phyloP scores from a whole-genome alignment of 139 green algal genomes.

The Ettlia oleoabundans region DNA sequence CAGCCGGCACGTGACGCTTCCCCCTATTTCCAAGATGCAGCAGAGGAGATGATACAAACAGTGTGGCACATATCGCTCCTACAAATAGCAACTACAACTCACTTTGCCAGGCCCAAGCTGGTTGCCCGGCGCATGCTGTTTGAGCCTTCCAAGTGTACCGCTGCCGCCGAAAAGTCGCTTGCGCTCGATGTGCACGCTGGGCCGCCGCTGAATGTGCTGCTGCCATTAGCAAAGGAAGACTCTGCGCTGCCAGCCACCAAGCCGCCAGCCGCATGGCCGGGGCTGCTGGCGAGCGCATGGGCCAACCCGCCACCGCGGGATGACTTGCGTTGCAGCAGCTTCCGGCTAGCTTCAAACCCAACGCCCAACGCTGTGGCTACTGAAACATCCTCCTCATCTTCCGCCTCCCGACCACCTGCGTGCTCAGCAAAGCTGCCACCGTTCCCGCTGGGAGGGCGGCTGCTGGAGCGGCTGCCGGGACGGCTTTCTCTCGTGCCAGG shows the following conservation, averaged over 20 bases:
- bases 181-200: neutral
- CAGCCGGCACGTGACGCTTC: too few species aligned
- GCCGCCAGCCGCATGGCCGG: neutral
- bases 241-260: neutral
- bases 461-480: neutral
- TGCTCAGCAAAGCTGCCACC: neutral
- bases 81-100: too few species aligned
- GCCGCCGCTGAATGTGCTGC: neutral
- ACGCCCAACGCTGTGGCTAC: neutral
- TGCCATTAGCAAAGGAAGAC: neutral
- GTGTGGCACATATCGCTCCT: too few species aligned
- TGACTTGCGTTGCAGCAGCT: constrained; percentile 16
- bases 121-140: constrained; percentile 39
- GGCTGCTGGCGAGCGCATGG: constrained; percentile 3
- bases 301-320: constrained; percentile 18
- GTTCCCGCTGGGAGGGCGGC: neutral
- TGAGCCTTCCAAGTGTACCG: neutral
- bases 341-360: constrained; percentile 6
- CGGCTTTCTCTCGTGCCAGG: neutral
- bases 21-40: too few species aligned
- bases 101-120: constrained; percentile 46
- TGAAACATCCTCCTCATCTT: neutral
- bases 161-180: constrained; percentile 19
- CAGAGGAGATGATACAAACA: too few species aligned
- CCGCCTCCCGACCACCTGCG: neutral